These are phyloP conservation scores for Aspergillus ruber DNA, from an alignment of 2,329 filamentous ascomycete species.

Conservation along the genomic window DNA sequence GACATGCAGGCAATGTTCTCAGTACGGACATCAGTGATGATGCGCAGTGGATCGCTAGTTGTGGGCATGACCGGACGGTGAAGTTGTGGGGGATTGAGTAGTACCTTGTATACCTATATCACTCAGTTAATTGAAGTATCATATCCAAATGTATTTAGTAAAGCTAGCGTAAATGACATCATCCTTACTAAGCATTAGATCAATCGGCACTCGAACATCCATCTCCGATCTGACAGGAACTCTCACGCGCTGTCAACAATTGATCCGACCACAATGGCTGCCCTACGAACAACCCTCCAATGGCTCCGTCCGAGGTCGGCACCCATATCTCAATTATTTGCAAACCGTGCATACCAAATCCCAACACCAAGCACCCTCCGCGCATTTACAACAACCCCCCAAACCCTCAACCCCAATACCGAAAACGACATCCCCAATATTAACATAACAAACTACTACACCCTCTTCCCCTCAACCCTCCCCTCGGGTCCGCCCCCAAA, in stretches of 20 bases:
- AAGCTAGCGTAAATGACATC: not conserved
- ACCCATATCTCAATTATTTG: too few species aligned
- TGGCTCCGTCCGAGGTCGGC: too few species aligned
- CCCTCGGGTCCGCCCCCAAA: constrained; percentile 69
- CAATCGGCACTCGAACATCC: too few species aligned
- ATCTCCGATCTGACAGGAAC: too few species aligned
- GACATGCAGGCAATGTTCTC: constrained; percentile 86
- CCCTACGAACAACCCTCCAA: not conserved
- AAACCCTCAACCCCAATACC: constrained; percentile 5
- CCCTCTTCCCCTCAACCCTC: constrained; percentile 77
- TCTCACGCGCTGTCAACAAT: not conserved
- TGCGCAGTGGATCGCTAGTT: constrained; percentile 87
- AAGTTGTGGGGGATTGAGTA: constrained; percentile 94
- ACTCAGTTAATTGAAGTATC: too few species aligned
- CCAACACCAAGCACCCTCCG: not conserved
- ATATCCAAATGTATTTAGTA: too few species aligned
- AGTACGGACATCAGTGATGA: constrained; percentile 84
- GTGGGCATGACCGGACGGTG: constrained; percentile 87
- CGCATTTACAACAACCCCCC: constrained; percentile 1
- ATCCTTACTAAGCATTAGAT: not conserved
- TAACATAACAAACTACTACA: constrained; percentile 62
- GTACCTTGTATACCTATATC: not conserved
- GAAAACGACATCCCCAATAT: constrained; percentile 13
- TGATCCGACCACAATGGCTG: not conserved
- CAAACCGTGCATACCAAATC: not conserved